These are phyloP conservation scores for Tubosaeta sp. DNA, from an alignment of 768 basidiomycete genomes.

Conservation along the genomic window DNA sequence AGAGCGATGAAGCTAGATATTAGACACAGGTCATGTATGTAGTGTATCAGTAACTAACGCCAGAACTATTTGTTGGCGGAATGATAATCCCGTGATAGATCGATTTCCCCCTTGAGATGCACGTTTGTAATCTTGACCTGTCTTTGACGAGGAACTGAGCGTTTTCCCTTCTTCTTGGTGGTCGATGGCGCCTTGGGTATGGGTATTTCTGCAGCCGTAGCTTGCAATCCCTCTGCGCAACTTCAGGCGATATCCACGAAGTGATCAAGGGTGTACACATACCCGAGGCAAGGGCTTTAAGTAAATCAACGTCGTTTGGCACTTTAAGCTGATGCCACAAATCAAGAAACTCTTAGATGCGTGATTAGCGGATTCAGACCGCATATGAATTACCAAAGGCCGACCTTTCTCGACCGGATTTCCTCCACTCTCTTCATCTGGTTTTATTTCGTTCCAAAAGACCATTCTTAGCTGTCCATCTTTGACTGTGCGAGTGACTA, in stretches of 20 bases:
- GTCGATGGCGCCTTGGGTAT: constrained; percentile 49
- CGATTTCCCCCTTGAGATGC: constrained; percentile 83
- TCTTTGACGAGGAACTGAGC: constrained; percentile 66
- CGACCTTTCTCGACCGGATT: constrained; percentile 76
- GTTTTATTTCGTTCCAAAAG: constrained; percentile 87
- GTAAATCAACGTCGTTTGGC: constrained; percentile 80
- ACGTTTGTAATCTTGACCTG: constrained; percentile 84
- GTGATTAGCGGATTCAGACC: constrained; percentile 3
- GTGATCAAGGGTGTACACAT: constrained; percentile 12
- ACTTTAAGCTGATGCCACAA: constrained; percentile 84
- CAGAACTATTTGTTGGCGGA: constrained; percentile 15
- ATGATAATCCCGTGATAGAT: constrained; percentile 72
- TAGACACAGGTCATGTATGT: not conserved
- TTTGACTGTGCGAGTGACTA: constrained; percentile 81
- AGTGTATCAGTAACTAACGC: not conserved
- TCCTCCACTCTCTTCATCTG: constrained; percentile 66
- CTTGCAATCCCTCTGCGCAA: constrained; percentile 69
- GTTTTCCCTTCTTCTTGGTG: constrained; percentile 81
- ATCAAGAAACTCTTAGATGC: constrained; percentile 69
- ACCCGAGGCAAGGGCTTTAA: constrained; percentile 75
- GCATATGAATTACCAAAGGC: constrained; percentile 11
- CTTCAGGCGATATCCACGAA: not conserved
- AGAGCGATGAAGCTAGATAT: not conserved
- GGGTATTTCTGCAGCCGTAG: constrained; percentile 62
- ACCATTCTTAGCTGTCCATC: constrained; percentile 82